A percentile compares a stretch with the other conserved stretches of the same genome.
phyloP scores from a whole-genome alignment of 2,329 filamentous ascomycete species.

The Teratosphaeriaceae sp. region DNA sequence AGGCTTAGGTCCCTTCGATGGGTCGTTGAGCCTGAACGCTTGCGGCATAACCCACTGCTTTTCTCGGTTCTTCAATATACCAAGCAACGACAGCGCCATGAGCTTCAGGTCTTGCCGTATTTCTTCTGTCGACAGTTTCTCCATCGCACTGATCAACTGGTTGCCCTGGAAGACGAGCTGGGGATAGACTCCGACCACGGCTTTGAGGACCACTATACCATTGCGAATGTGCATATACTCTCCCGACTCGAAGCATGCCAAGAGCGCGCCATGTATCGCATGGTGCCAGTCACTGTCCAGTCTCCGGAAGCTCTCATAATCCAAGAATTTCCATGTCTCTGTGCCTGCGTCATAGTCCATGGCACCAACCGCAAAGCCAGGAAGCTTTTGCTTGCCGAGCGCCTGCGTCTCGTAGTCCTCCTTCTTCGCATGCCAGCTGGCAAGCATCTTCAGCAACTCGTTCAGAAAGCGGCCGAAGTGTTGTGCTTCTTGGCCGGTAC shows the following conservation, averaged over 20 bases:
- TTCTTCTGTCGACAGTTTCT: conserved; percentile 53
- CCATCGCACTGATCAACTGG: conserved; percentile 59
- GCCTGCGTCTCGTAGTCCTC: conserved; percentile 75
- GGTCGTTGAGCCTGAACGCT: conserved; percentile 49
- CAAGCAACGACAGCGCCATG: conserved; percentile 64
- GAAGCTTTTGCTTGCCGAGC: conserved; percentile 60
- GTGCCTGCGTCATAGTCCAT: conserved; percentile 61
- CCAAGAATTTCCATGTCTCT: conserved; percentile 62
- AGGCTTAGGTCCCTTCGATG: conserved; percentile 21
- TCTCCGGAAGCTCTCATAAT: conserved; percentile 80
- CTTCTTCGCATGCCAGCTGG: conserved; percentile 76
- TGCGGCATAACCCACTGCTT: conserved; percentile 68
- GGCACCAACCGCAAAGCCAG: conserved; percentile 66
- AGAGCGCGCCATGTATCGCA: conserved; percentile 70
- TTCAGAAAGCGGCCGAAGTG: conserved; percentile 89
- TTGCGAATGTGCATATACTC: conserved; percentile 99
- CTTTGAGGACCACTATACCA: conserved; percentile 81
- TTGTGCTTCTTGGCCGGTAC: conserved; percentile 84
- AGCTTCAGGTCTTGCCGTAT: conserved; percentile 68
- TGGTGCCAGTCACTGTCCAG: conserved; percentile 88
- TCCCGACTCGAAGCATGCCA: conserved; percentile 69
- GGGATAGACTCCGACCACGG: conserved; percentile 75
- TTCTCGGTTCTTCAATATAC: conserved; percentile 60
- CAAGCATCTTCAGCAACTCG: conserved; percentile 71
- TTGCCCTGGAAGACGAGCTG: conserved; percentile 82